Percentiles rank a stretch among this genome's conserved stretches.
phyloP scores from a whole-genome alignment of 2,329 filamentous ascomycete genomes.

The Fusarium coffeatum region DNA sequence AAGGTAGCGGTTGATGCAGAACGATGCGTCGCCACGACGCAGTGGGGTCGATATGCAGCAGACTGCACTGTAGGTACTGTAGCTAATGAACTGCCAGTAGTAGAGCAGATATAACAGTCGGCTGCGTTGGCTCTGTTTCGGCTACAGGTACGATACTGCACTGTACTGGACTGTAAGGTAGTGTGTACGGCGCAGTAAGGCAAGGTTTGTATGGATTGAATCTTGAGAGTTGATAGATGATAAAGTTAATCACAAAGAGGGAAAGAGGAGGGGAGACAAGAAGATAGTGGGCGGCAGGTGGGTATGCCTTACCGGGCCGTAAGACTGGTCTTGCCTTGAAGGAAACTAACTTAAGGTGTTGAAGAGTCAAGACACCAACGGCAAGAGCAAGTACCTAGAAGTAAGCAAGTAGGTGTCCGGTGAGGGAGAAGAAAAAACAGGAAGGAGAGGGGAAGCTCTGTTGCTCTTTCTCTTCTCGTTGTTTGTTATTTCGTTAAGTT shows the following conservation, averaged over 20 bases:
- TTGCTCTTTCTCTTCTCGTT: background rate
- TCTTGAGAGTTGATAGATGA: constrained; percentile 29
- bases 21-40: constrained; percentile 41
- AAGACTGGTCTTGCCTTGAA: background rate
- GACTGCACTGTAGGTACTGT: constrained; percentile 8
- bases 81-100: background rate
- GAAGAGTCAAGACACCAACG: background rate
- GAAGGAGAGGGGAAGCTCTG: constrained; percentile 9
- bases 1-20: constrained; percentile 26
- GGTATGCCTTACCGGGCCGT: constrained; percentile 13
- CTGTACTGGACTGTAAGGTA: background rate
- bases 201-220: constrained; percentile 21
- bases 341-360: background rate
- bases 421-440: background rate
- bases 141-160: background rate
- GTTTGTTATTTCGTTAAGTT: constrained; percentile 10
- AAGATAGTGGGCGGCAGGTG: constrained; percentile 7
- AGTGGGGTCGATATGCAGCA: constrained; percentile 44
- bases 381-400: background rate
- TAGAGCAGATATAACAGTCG: constrained; percentile 6
- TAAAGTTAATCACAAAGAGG: constrained; percentile 4
- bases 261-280: constrained; percentile 9
- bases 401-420: background rate
- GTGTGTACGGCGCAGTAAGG: constrained; percentile 27
- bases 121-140: constrained; percentile 26